Base-by-base conservation (phyloP, 2,329 filamentous ascomycete genomes). In the Scedosporium dehoogii region DNA sequence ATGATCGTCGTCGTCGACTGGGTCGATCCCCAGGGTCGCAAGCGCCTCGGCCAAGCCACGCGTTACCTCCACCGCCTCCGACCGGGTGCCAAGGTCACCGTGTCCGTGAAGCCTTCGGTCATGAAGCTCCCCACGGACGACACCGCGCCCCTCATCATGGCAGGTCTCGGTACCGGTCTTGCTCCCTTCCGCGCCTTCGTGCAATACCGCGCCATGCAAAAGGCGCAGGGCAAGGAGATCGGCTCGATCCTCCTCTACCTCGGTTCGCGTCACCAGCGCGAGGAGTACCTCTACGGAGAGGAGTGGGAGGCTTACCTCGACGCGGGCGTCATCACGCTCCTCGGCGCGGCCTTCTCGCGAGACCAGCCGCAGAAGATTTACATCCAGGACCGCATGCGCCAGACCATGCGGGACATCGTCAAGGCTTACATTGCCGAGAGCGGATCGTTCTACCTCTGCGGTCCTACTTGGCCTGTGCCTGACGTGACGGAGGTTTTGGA, bases 101-200 rank as follows among this genome's bases (percentile, higher is more conserved):
- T 91, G 63, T 96, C 90, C 41, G 92, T 99, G 74, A 99, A 99
- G 81, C 91, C 94, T 0, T 97, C 92, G 25, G 94, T 97, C 67
- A 99, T 99, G 94, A 99, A 97, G 79, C 84, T 99, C n/a, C 94
- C 94, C 4, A 78, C 84, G 65, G 88, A 87, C 73, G 88, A 92
- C 68, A 94, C 91, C 44, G 91, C 93, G 58, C 94, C 94, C 48
- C 87, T 99, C 72, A 97, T 99, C 81, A 97, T 99, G 93, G 94
- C 94, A 9, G 94, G 94, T 74, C 88, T 97, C n/a, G 94, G 94
- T 66, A 99, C 94, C 0, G 94, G 94, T 72, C 87, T 99, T 23
- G 94, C 94, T 1, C 94, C 94, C n/a, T 99, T 99, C 91, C 91
- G 94, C 67, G 94, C 94, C 64, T 99, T 99, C 72, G 89, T 97